phyloP scores from a whole-genome alignment of 2,329 filamentous ascomycete species.

The Alternaria incomplexa region DNA sequence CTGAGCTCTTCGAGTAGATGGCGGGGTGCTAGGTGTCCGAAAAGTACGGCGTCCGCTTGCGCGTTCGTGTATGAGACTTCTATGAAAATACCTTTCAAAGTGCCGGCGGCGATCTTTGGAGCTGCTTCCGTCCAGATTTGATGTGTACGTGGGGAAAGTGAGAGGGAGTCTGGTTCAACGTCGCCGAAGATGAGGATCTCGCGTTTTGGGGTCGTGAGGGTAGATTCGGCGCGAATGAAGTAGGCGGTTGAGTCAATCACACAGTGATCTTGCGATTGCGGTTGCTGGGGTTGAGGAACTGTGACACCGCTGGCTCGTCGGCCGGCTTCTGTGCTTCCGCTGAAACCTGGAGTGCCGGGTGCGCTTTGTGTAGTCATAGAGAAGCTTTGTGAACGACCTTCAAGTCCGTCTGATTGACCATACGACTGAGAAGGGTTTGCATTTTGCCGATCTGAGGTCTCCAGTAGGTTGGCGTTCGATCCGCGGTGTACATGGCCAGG shows the following conservation, averaged over 20 bases:
- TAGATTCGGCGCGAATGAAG: slow-evolving; percentile 78
- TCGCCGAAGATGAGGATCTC: slow-evolving; percentile 96
- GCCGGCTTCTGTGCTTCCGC: slow-evolving; percentile 23
- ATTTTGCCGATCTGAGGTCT: slow-evolving; percentile 39
- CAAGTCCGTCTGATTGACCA: slow-evolving; percentile 23
- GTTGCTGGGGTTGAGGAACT: slow-evolving; percentile 26
- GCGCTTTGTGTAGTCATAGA: slow-evolving; percentile 41
- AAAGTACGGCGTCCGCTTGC: slow-evolving; percentile 77
- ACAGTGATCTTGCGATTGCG: slow-evolving; percentile 52
- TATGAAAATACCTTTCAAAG: slow-evolving; percentile 83
- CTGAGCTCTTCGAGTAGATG: slow-evolving; percentile 82
- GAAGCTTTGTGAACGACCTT: slow-evolving; percentile 44
- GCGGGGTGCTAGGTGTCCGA: slow-evolving; percentile 84
- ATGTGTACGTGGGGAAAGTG: slow-evolving; percentile 79
- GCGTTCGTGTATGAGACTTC: slow-evolving; percentile 93
- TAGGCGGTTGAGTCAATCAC: slow-evolving; percentile 91
- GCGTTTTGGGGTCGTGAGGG: slow-evolving; percentile 38
- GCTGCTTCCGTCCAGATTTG: slow-evolving; percentile 88
- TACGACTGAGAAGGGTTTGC: slow-evolving; percentile 28
- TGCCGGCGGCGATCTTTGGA: slow-evolving; percentile 76
- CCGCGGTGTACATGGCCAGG: slow-evolving; percentile 50
- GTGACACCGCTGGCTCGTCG: slow-evolving; percentile 22
- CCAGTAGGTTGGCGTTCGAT: slow-evolving; percentile 50
- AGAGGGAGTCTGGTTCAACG: slow-evolving; percentile 89
- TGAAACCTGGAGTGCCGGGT: slow-evolving; percentile 45